phyloP scores from a whole-genome alignment of 2,329 filamentous ascomycete species.

The Cladosporium sp. region DNA sequence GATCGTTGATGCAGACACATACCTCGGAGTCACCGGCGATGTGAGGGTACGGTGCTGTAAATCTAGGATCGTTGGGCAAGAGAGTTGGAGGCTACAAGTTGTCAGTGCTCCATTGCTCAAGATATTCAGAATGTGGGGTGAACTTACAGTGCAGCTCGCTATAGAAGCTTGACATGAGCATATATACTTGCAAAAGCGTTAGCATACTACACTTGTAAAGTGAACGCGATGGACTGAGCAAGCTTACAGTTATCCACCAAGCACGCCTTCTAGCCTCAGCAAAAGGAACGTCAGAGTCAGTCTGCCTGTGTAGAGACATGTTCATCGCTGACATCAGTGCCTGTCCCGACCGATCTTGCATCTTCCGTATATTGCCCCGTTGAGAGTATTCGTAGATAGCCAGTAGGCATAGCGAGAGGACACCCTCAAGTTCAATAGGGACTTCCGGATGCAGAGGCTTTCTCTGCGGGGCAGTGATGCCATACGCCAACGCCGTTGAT shows the following conservation, averaged over 20 bases:
- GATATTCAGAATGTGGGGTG: not conserved
- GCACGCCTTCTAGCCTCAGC: constrained; percentile 49
- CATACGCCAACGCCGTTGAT: constrained; percentile 46
- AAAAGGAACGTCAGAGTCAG: constrained; percentile 42
- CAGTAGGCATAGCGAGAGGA: constrained; percentile 51
- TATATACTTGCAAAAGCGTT: constrained; percentile 42
- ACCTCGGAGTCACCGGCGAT: constrained; percentile 1
- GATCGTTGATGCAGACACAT: not conserved
- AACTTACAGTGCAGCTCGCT: constrained; percentile 50
- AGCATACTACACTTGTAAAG: not conserved
- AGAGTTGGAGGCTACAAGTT: constrained; percentile 44
- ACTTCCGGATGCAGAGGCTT: constrained; percentile 48
- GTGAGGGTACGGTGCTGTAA: constrained; percentile 40
- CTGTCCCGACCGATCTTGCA: constrained; percentile 51
- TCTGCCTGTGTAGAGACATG: constrained; percentile 44
- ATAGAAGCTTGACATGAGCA: constrained; percentile 54
- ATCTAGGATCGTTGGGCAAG: constrained; percentile 46
- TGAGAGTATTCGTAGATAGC: constrained; percentile 57
- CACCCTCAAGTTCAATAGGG: constrained; percentile 50
- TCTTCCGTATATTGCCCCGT: constrained; percentile 55
- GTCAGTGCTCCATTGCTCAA: not conserved
- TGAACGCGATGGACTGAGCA: not conserved
- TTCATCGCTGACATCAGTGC: constrained; percentile 51
- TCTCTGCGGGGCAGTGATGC: constrained; percentile 36
- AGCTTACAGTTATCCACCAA: constrained; percentile 56